Conservation (phyloP, 169 alveolate genomes). For the Cryptosporidium ryanae region DNA sequence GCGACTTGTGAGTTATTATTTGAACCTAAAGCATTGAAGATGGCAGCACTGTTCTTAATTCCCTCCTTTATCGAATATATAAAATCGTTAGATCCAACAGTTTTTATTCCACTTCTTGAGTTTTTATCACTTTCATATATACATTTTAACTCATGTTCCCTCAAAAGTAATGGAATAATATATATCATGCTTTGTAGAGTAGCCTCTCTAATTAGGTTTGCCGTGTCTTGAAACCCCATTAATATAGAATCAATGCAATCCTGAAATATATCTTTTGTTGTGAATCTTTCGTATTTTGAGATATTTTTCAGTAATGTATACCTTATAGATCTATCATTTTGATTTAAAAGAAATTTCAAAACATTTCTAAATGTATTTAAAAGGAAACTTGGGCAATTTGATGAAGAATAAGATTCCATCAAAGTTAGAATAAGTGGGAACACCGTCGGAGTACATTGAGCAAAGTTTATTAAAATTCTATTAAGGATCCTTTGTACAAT, state of each 20-base stretch:
- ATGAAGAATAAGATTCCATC: slow-evolving; percentile 15
- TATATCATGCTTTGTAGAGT: slow-evolving; percentile 70
- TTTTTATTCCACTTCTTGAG: slow-evolving; percentile 4
- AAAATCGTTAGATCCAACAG: slow-evolving; percentile 25
- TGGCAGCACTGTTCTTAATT: slow-evolving; percentile 64
- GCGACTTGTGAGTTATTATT: slow-evolving; percentile 30
- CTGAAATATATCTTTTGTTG: slow-evolving; percentile 9
- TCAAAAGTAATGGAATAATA: slow-evolving; percentile 47
- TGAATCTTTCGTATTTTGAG: slow-evolving; percentile 34
- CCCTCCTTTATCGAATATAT: slow-evolving; percentile 70
- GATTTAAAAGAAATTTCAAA: slow-evolving; percentile 19
- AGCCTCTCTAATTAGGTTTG: slow-evolving; percentile 53
- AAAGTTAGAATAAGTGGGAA: slow-evolving; percentile 44
- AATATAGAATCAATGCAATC: slow-evolving; percentile 58
- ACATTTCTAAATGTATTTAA: slow-evolving; percentile 17
- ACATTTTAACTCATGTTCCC: not conserved
- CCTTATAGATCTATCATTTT: slow-evolving; percentile 66
- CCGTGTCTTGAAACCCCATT: slow-evolving; percentile 66
- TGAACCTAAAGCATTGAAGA: slow-evolving; percentile 55
- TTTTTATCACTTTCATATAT: not conserved
- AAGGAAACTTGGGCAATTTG: slow-evolving; percentile 31
- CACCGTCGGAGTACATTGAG: slow-evolving; percentile 45
- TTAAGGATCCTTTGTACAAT: slow-evolving; percentile 38
- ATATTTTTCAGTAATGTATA: slow-evolving; percentile 65
- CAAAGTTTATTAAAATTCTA: slow-evolving; percentile 23